Conservation (phyloP, 371 early-diverging fungal genomes). For the Haplosporangium sp. region DNA sequence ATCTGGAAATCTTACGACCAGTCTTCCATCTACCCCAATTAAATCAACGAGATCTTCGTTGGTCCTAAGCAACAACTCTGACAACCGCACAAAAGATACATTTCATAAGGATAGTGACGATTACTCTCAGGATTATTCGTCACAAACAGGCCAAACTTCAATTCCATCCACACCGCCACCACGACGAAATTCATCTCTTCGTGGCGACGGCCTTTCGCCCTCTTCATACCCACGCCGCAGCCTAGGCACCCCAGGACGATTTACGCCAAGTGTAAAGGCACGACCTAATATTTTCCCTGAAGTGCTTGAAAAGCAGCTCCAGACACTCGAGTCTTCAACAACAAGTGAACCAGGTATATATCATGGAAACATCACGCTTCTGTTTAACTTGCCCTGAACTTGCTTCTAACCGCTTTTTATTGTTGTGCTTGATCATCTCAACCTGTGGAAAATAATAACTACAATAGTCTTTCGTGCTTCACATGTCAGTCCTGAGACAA, state of each 20-base stretch:
- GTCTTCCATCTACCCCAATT: conserved; percentile 5
- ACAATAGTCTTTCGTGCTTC: conserved; percentile 31
- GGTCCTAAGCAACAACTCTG: background rate
- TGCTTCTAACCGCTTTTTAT: no score
- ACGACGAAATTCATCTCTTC: conserved; percentile 9
- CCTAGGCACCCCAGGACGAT: conserved; percentile 30
- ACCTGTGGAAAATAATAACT: background rate
- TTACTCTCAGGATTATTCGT: background rate
- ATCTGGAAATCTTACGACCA: background rate
- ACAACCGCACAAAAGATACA: background rate
- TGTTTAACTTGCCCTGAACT: background rate
- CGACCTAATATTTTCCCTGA: conserved; percentile 44
- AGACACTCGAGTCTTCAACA: conserved; percentile 25
- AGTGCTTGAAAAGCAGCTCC: conserved; percentile 35
- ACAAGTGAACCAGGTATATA: conserved; percentile 22
- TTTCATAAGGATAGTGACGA: background rate
- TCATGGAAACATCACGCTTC: background rate
- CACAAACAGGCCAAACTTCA: background rate
- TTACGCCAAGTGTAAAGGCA: conserved; percentile 34
- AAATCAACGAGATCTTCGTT: background rate
- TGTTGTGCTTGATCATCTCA: no score
- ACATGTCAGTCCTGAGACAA: conserved; percentile 49
- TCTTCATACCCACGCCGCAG: conserved; percentile 14
- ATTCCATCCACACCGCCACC: conserved; percentile 37
- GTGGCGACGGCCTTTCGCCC: conserved; percentile 12